These are phyloP conservation scores for Posidonia oceanica DNA, from an alignment of 116 monocot species.

Conservation along the genomic window DNA sequence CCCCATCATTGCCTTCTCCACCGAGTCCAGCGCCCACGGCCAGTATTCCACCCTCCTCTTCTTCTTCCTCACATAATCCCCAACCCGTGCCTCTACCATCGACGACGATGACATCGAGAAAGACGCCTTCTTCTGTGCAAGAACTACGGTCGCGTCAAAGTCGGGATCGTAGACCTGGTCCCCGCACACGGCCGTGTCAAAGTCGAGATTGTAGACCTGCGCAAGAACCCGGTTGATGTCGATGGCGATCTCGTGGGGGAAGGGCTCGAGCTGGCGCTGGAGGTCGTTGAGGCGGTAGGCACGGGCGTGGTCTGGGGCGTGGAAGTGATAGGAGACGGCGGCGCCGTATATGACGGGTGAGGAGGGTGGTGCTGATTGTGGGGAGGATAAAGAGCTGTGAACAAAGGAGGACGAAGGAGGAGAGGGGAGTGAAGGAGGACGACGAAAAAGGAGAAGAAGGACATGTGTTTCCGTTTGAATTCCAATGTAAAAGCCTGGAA, in stretches of 20 bases:
- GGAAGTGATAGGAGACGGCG: conserved; percentile 35
- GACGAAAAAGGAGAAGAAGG: too few relatives aligned
- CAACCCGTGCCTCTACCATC: too few relatives aligned
- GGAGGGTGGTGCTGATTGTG: too few relatives aligned
- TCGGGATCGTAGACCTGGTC: too few relatives aligned
- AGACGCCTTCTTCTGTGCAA: conserved; percentile 16
- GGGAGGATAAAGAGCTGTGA: too few relatives aligned
- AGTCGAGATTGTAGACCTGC: conserved; percentile 68
- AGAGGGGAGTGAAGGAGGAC: too few relatives aligned
- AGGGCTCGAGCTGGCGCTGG: conserved; percentile 47
- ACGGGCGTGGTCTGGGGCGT: conserved; percentile 40
- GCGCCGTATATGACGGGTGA: too few relatives aligned
- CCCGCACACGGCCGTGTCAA: too few relatives aligned
- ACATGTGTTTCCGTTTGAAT: too few relatives aligned
- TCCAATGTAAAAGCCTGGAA: too few relatives aligned
- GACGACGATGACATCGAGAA: too few relatives aligned
- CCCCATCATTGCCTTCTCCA: conserved; percentile 21
- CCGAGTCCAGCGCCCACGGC: conserved; percentile 25
- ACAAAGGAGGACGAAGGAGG: too few relatives aligned
- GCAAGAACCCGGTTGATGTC: conserved; percentile 19
- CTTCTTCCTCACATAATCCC: conserved; percentile 10
- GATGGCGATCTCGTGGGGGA: conserved; percentile 58
- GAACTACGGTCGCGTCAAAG: conserved; percentile 32
- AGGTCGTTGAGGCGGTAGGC: conserved; percentile 31
- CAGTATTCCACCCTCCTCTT: conserved; percentile 27